Conservation (phyloP, 495 filamentous ascomycete species). For the Parathielavia appendiculata region DNA sequence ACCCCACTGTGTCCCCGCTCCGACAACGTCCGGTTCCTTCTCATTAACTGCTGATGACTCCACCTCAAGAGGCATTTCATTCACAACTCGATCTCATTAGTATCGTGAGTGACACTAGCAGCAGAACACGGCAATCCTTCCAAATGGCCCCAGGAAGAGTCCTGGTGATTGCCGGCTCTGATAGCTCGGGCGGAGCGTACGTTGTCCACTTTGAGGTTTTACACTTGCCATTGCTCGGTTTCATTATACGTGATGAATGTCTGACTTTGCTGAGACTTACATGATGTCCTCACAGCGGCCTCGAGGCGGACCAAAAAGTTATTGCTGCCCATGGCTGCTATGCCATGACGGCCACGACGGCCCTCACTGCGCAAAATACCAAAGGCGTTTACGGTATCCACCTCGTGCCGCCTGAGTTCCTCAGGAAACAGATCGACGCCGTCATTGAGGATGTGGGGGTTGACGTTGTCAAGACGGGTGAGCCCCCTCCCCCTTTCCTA, state of each 20-base stretch:
- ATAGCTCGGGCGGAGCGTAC: constrained; percentile 86
- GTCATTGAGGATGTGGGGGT: constrained; percentile 76
- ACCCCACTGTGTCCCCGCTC: constrained; percentile 17
- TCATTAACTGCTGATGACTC: background rate
- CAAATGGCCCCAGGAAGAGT: constrained; percentile 47
- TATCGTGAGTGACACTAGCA: background rate
- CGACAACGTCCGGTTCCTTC: background rate
- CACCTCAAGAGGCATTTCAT: background rate
- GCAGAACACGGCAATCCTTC: background rate
- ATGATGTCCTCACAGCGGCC: constrained; percentile 55
- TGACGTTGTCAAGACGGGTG: constrained; percentile 90
- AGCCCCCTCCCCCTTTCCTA: constrained; percentile 16
- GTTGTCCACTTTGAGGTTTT: constrained; percentile 28
- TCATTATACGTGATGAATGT: background rate
- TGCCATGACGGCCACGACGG: constrained; percentile 94
- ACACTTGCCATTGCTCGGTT: background rate
- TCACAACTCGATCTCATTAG: background rate
- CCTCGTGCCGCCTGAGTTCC: constrained; percentile 68
- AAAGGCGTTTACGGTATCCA: constrained; percentile 77
- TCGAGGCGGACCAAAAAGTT: constrained; percentile 95
- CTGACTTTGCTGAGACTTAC: constrained; percentile 11
- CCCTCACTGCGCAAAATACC: constrained; percentile 92
- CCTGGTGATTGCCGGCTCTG: constrained; percentile 83
- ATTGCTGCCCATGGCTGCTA: constrained; percentile 88
- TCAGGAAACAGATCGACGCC: constrained; percentile 78